Evolutionary conservation across 2,329 filamentous ascomycete genomes (phyloP).

Genomic region (Elsinoe australis): DNA sequence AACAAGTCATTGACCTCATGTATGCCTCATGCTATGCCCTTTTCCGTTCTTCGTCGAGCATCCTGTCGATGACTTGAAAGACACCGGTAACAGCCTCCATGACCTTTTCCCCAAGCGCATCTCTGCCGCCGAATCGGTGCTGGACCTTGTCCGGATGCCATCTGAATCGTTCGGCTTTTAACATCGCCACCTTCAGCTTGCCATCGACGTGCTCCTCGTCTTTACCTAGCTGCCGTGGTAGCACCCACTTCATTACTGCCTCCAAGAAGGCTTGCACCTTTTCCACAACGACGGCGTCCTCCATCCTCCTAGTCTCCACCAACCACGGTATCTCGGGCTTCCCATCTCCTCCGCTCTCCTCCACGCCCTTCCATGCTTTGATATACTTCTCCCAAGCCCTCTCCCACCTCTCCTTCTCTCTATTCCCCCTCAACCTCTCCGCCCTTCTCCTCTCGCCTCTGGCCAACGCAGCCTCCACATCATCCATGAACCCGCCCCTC

Average conservation of each 20-base stretch:
- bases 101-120: constrained; percentile 59
- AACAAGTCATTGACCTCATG: too few relatives aligned
- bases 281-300: constrained; percentile 48
- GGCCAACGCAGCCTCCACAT: constrained; percentile 59
- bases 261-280: constrained; percentile 62
- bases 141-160: constrained; percentile 99
- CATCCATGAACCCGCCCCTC: constrained; percentile 31
- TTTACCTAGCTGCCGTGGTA: not conserved
- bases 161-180: constrained; percentile 79
- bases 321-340: constrained; percentile 60
- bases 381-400: constrained; percentile 50
- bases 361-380: constrained; percentile 47
- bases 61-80: constrained; percentile 78
- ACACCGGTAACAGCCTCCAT: constrained; percentile 78
- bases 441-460: constrained; percentile 44
- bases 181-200: constrained; percentile 36
- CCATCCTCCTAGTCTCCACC: constrained; percentile 52
- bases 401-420: constrained; percentile 44
- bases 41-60: constrained; percentile 45
- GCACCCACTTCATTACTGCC: not conserved
- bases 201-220: constrained; percentile 17
- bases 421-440: constrained; percentile 26
- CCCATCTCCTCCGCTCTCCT: constrained; percentile 16
- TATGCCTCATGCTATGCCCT: not conserved
- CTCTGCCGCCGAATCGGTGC: constrained; percentile 64